phyloP scores from a whole-genome alignment of 2,329 filamentous ascomycete species.

The Fusarium nanum region DNA sequence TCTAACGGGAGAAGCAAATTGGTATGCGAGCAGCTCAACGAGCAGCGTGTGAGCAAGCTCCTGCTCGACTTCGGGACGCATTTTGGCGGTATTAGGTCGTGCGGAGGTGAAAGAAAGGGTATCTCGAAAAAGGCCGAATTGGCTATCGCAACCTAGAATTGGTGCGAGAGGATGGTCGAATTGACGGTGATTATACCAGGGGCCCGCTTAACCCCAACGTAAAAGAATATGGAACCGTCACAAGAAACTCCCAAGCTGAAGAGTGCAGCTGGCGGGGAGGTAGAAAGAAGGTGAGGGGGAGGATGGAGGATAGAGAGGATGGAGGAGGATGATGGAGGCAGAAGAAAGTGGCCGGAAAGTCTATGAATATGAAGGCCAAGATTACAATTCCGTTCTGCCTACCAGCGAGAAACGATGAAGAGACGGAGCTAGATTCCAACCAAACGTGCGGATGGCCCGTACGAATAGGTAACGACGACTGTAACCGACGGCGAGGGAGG shows the following conservation, averaged over 20 bases:
- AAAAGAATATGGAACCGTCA: slow-evolving; percentile 43
- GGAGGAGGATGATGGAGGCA: slow-evolving; percentile 40
- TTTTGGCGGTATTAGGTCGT: slow-evolving; percentile 61
- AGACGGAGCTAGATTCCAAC: slow-evolving; percentile 35
- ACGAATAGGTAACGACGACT: slow-evolving; percentile 48
- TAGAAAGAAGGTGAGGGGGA: slow-evolving; percentile 27
- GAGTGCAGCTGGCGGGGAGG: slow-evolving; percentile 43
- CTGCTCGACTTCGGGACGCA: slow-evolving; percentile 99
- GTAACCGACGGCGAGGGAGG: slow-evolving; percentile 44
- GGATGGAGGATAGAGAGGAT: slow-evolving; percentile 13
- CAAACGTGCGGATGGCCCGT: slow-evolving; percentile 39
- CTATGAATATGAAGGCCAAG: slow-evolving; percentile 45
- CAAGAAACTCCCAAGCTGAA: slow-evolving; percentile 43
- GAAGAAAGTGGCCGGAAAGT: slow-evolving; percentile 42
- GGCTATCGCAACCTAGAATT: slow-evolving; percentile 44
- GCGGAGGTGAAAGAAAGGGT: slow-evolving; percentile 46
- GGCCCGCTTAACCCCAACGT: slow-evolving; percentile 46
- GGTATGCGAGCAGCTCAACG: slow-evolving; percentile 98
- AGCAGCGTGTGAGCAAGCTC: slow-evolving; percentile 98
- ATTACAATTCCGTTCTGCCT: slow-evolving; percentile 42
- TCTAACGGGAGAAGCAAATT: slow-evolving; percentile 97
- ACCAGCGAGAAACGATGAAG: slow-evolving; percentile 45
- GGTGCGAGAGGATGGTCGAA: slow-evolving; percentile 41
- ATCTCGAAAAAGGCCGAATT: slow-evolving; percentile 47
- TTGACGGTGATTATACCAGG: slow-evolving; percentile 41